These are phyloP conservation scores for Aspergillus cristatus DNA, from an alignment of 495 filamentous ascomycete species.

Conservation along the genomic window DNA sequence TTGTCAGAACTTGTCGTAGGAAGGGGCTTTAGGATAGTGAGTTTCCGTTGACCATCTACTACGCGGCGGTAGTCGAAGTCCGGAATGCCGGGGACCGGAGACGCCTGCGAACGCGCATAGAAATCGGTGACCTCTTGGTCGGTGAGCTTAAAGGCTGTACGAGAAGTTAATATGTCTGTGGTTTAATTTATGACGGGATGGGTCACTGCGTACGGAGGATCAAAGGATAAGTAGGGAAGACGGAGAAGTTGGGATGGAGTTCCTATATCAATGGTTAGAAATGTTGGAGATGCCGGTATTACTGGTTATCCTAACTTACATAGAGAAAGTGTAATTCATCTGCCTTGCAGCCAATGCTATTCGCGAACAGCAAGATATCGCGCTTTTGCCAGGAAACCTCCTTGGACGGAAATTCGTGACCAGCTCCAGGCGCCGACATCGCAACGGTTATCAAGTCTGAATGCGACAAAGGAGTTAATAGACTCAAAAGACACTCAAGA, in stretches of 20 bases:
- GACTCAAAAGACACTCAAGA: no score
- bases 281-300: not conserved
- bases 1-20: slow-evolving; percentile 62
- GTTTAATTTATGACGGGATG: not conserved
- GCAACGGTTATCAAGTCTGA: not conserved
- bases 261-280: slow-evolving; percentile 42
- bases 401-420: slow-evolving; percentile 64
- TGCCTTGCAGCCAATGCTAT: slow-evolving; percentile 73
- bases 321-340: slow-evolving; percentile 89
- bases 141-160: slow-evolving; percentile 67
- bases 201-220: slow-evolving; percentile 55
- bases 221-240: slow-evolving; percentile 82
- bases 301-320: slow-evolving; percentile 37
- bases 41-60: slow-evolving; percentile 78
- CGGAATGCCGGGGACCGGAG: slow-evolving; percentile 66
- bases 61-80: slow-evolving; percentile 63
- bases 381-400: slow-evolving; percentile 79
- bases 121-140: slow-evolving; percentile 77
- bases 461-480: no score
- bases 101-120: slow-evolving; percentile 52
- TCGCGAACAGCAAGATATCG: slow-evolving; percentile 77
- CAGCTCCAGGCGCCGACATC: slow-evolving; percentile 57
- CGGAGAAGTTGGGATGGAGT: slow-evolving; percentile 69
- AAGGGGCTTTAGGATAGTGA: slow-evolving; percentile 69
- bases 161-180: not conserved